Conservation (phyloP, 73 alveolate species). For the Stentor roeselii region DNA sequence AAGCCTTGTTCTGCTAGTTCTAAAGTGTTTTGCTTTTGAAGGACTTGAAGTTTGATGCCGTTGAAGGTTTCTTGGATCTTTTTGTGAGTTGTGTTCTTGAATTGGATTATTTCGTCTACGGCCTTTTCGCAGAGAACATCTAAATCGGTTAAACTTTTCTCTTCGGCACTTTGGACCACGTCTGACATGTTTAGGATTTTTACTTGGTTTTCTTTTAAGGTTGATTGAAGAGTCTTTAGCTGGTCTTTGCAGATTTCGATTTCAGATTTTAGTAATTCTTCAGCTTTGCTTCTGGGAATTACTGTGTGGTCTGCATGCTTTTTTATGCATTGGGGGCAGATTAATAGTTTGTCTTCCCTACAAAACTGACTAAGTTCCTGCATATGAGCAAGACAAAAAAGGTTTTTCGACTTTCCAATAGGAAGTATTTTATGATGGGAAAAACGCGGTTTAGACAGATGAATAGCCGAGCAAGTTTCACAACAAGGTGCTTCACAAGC, state of each 20-base stretch:
- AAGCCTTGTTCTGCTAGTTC: no score
- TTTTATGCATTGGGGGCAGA: not conserved
- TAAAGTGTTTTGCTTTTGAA: not conserved
- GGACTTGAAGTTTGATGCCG: not conserved
- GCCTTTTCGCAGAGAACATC: not conserved
- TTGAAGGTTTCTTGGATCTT: not conserved
- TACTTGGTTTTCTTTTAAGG: no score
- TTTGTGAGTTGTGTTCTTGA: not conserved
- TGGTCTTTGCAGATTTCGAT: not conserved
- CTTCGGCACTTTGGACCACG: not conserved
- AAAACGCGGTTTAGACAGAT: not conserved
- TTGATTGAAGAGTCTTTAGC: not conserved
- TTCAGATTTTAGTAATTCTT: not conserved
- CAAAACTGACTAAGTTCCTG: not conserved
- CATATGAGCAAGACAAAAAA: not conserved
- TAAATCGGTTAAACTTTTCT: not conserved
- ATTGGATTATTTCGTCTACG: not conserved
- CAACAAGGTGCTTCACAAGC: conserved; percentile 1
- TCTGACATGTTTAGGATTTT: no score
- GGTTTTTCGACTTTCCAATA: not conserved
- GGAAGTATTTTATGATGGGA: conserved; percentile 2
- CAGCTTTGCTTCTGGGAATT: not conserved
- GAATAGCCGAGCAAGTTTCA: not conserved
- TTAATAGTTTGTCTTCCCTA: not conserved
- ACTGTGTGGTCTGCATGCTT: not conserved